A percentile compares a stretch with the other conserved stretches of the same genome.
Evolutionary conservation across 2,329 filamentous ascomycete species (phyloP).

Genomic region (Claviceps monticola): DNA sequence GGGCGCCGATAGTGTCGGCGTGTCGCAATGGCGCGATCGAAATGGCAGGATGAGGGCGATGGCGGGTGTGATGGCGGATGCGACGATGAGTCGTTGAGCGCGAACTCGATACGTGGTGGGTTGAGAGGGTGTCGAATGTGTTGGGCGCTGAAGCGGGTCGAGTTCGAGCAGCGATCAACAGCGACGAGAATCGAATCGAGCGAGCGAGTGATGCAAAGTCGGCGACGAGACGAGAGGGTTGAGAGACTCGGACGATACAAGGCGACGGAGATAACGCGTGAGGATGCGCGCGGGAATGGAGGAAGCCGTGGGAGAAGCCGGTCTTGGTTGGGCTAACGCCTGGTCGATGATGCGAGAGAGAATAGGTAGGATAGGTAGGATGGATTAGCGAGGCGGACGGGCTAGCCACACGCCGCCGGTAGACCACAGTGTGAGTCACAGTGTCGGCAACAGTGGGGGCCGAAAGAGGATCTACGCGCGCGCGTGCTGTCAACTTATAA

Average conservation of each 20-base stretch:
- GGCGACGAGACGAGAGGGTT: neutral
- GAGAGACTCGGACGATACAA: neutral
- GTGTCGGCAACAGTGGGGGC: neutral
- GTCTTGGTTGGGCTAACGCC: constrained; percentile 1
- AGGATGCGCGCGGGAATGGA: neutral
- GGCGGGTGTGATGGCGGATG: neutral
- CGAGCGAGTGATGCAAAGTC: neutral
- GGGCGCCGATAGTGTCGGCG: neutral
- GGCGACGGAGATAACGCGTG: constrained; percentile 2
- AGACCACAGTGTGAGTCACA: neutral
- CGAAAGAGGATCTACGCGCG: no score
- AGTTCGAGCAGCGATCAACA: constrained; percentile 1
- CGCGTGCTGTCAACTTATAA: no score
- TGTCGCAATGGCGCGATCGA: constrained; percentile 1
- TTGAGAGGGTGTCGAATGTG: neutral
- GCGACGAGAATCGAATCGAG: neutral
- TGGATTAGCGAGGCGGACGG: neutral
- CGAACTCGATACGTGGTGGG: constrained; percentile 7
- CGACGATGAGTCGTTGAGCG: constrained; percentile 1
- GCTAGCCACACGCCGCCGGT: neutral
- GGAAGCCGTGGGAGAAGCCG: neutral
- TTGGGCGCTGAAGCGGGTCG: constrained; percentile 6
- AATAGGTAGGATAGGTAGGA: neutral
- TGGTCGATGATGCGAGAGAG: constrained; percentile 3
- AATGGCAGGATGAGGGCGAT: constrained; percentile 1